A percentile compares a stretch with the other conserved stretches of the same genome.
Conservation (phyloP, 805 yeast species). For the Myxozyma geophila region DNA sequence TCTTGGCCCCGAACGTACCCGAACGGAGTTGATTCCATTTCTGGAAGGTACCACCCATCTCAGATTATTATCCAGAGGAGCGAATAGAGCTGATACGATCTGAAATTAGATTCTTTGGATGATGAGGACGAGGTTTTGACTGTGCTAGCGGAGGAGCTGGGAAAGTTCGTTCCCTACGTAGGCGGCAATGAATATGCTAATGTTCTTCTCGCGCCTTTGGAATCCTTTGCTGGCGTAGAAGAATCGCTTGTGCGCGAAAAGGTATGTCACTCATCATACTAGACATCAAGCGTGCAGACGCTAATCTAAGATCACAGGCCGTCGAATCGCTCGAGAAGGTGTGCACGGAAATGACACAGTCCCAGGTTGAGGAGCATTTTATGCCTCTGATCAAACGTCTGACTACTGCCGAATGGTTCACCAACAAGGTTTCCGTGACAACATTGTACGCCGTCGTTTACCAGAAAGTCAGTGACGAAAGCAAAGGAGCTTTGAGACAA, state of each 20-base stretch:
- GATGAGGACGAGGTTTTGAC: constrained; percentile 98
- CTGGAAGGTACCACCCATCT: constrained; percentile 58
- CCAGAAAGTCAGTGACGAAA: constrained; percentile 51
- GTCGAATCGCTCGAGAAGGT: constrained; percentile 80
- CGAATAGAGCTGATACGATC: background rate
- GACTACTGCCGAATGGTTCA: constrained; percentile 92
- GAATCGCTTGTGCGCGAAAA: constrained; percentile 94
- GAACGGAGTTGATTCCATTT: constrained; percentile 87
- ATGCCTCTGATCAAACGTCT: constrained; percentile 77
- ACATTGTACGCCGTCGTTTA: constrained; percentile 80
- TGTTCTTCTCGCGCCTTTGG: constrained; percentile 65
- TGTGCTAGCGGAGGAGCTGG: constrained; percentile 87
- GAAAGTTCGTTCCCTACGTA: constrained; percentile 81
- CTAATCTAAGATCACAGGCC: constrained; percentile 51
- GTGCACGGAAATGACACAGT: constrained; percentile 60
- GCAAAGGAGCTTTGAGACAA: constrained; percentile 63
- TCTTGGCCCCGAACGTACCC: constrained; percentile 89
- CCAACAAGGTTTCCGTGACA: constrained; percentile 86
- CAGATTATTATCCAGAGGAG: too few species aligned
- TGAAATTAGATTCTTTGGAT: constrained; percentile 52
- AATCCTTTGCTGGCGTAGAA: constrained; percentile 86
- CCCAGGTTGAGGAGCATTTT: constrained; percentile 68
- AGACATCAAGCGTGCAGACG: background rate
- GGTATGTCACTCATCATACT: background rate
- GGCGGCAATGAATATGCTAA: constrained; percentile 79